Conservation (phyloP, 2,329 filamentous ascomycete species). For the Diaporthe amygdali region DNA sequence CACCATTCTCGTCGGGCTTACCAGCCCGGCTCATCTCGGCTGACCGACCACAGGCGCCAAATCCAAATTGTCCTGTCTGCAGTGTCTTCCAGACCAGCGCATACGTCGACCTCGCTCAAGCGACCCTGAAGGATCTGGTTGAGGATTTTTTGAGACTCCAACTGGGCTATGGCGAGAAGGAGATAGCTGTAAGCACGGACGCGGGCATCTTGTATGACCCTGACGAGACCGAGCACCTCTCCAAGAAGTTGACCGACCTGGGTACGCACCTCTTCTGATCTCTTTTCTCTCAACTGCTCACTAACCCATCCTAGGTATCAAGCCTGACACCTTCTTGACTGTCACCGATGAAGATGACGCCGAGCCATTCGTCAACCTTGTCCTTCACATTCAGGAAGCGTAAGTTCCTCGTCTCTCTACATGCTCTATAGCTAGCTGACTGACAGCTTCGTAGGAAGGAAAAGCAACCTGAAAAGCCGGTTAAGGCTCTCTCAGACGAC, state of each 20-base stretch:
- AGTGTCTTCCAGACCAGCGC: conserved; percentile 73
- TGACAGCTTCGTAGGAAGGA: conserved; percentile 45
- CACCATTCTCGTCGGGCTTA: conserved; percentile 57
- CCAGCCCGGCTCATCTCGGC: conserved; percentile 63
- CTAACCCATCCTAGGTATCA: conserved; percentile 59
- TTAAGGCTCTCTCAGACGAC: conserved; percentile 52
- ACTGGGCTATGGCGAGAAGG: conserved; percentile 77
- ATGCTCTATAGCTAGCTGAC: conserved; percentile 26
- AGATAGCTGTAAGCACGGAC: conserved; percentile 79
- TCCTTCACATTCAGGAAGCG: conserved; percentile 71
- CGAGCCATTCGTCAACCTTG: conserved; percentile 77
- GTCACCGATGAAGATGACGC: conserved; percentile 84
- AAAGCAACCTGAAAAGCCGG: conserved; percentile 54
- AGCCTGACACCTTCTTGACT: conserved; percentile 77
- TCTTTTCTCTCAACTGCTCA: background rate
- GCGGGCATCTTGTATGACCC: conserved; percentile 84
- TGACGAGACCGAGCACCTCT: conserved; percentile 85
- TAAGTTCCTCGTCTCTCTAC: conserved; percentile 41
- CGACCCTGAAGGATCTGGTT: conserved; percentile 81
- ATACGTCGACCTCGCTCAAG: conserved; percentile 70
- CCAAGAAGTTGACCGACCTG: conserved; percentile 79
- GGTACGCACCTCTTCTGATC: conserved; percentile 48
- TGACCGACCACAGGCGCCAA: conserved; percentile 66
- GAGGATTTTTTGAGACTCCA: conserved; percentile 72
- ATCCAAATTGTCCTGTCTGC: conserved; percentile 84